Evolutionary conservation across 2,329 filamentous ascomycete species (phyloP).

Genomic region (Blastomyces emzantsi): DNA sequence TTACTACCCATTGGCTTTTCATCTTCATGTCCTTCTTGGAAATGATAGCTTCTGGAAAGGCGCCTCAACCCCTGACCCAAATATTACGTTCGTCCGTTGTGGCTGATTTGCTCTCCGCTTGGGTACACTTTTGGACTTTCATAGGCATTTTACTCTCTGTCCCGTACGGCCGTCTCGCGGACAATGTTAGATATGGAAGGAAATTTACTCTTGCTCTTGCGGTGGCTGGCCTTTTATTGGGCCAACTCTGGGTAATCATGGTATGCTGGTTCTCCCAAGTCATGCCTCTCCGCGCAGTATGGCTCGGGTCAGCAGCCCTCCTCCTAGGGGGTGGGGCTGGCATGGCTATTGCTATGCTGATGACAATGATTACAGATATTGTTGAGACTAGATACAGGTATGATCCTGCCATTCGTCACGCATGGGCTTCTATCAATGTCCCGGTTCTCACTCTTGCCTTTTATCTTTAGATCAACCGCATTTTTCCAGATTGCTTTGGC

Average conservation of each 20-base stretch:
- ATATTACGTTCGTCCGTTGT: neutral
- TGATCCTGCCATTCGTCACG: slow-evolving; percentile 11
- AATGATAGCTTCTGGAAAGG: neutral
- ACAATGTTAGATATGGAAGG: slow-evolving; percentile 35
- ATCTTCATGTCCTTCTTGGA: neutral
- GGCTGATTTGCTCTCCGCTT: neutral
- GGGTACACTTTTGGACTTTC: slow-evolving; percentile 16
- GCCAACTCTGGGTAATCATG: slow-evolving; percentile 25
- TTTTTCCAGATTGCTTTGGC: slow-evolving; percentile 36
- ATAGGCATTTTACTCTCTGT: slow-evolving; percentile 40
- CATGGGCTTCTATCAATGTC: neutral
- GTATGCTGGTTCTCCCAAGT: slow-evolving; percentile 33
- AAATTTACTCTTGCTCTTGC: slow-evolving; percentile 38
- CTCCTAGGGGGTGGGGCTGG: slow-evolving; percentile 42
- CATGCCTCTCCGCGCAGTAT: slow-evolving; percentile 40
- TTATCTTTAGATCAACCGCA: slow-evolving; percentile 26
- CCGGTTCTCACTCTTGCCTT: neutral
- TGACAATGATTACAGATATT: slow-evolving; percentile 46
- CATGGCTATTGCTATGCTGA: slow-evolving; percentile 39
- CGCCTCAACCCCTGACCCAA: neutral
- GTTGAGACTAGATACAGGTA: slow-evolving; percentile 38
- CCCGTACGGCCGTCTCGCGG: slow-evolving; percentile 43
- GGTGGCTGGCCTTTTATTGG: slow-evolving; percentile 35
- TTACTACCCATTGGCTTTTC: neutral
- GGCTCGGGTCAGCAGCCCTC: slow-evolving; percentile 40